Evolutionary conservation across 2,329 filamentous ascomycete genomes (phyloP), one percentile per base, ranked within the genome.

Genomic region (Calonectria pseudoreteaudii): DNA sequence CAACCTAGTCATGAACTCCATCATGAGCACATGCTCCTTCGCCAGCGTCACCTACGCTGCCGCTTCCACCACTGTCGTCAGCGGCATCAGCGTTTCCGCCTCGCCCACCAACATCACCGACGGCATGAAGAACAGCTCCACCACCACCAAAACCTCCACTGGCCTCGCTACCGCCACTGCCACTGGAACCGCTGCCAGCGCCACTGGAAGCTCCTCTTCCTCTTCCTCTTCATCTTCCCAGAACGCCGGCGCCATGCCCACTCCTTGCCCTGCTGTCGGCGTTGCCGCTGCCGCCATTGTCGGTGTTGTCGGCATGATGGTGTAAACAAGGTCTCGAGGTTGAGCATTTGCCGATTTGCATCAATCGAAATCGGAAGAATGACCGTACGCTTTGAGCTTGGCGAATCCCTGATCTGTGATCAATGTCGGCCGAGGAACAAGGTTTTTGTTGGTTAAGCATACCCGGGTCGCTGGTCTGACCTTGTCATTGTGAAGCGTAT

Each of bases 41-140:
- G n/a, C 56, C n/a, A 60, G 56, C 34, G 56, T 38, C 5, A 60
- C 56, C 31, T 60, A 60, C 23, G 56, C 56, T 13, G 31, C 31
- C 16, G 56, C 56, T n/a, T 60, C 56, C 23, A 60, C 56, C n/a
- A 60, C 56, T 8, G 56, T 34, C 10, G 56, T 60, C 11, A 60
- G 31, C 56, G 56, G 56, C n/a, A 60, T 60, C 14, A 38, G 31
- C 31, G 56, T 60, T n/a, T 60, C 56, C 11, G 56, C 56, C 56
- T 60, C 56, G 31, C 56, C 56, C n/a, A 60, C 56, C 56, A 60
- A 60, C 56, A 60, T 60, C 56, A 60, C 56, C 10, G 56, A 60
- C 14, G 56, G 56, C 31, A 26, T 60, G 31, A 60, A 60, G 56
- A 38, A 18, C 56, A 38, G 30, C 34, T n/a, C 53, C 34, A 31